Evolutionary conservation across 441 rosid species (phyloP).

Genomic region (Pelargonium fulgidum): DNA sequence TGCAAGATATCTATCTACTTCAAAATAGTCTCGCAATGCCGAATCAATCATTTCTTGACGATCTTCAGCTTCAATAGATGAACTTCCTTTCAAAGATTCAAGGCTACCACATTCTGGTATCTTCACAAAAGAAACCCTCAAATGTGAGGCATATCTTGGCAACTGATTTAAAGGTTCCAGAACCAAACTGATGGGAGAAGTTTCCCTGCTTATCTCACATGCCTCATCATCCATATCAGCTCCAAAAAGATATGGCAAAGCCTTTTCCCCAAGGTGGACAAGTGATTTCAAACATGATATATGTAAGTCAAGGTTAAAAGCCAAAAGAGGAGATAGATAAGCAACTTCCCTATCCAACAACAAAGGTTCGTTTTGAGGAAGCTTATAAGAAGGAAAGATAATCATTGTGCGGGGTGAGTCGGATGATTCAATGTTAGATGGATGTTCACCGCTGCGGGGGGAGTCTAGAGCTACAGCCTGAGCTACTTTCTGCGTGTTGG

Average conservation of each 20-base stretch:
- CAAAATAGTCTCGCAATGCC: constrained; percentile 66
- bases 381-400: constrained; percentile 48
- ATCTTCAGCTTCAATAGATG: constrained; percentile 66
- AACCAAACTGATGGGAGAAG: constrained; percentile 38
- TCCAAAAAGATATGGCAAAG: constrained; percentile 50
- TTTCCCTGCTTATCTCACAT: constrained; percentile 23
- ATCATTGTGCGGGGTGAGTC: constrained; percentile 37
- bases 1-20: constrained; percentile 61
- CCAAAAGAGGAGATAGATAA: constrained; percentile 67
- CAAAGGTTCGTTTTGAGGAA: constrained; percentile 25
- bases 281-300: constrained; percentile 60
- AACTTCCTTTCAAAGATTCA: constrained; percentile 50
- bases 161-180: constrained; percentile 43
- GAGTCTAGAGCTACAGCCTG: constrained; percentile 77
- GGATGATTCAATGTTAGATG: constrained; percentile 17
- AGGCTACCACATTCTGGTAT: constrained; percentile 83
- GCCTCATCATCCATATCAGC: constrained; percentile 36
- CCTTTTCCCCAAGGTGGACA: constrained; percentile 50
- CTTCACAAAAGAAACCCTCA: constrained; percentile 80
- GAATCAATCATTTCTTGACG: constrained; percentile 80
- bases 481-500: constrained; percentile 45
- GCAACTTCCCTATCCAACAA: constrained; percentile 47
- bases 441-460: constrained; percentile 32
- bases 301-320: constrained; percentile 79
- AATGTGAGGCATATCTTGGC: constrained; percentile 79